Evolutionary conservation across 495 filamentous ascomycete genomes (phyloP).

Genomic region (Bacidia rubella): DNA sequence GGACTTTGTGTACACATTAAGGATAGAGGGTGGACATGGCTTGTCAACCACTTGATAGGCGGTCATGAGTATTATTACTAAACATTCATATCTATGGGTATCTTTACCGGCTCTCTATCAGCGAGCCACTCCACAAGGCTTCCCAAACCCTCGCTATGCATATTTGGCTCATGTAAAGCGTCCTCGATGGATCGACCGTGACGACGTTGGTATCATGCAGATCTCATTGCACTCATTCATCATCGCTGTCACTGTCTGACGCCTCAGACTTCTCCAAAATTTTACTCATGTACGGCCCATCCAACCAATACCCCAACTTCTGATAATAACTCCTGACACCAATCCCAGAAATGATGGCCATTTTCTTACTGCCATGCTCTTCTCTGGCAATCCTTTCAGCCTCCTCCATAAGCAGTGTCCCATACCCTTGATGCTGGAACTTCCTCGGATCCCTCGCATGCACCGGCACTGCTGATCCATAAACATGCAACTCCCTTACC

Average conservation of each 20-base stretch:
- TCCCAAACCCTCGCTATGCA: background rate
- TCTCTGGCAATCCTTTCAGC: slow-evolving; percentile 87
- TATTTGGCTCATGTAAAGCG: background rate
- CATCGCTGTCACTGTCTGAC: slow-evolving; percentile 31
- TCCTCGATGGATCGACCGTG: background rate
- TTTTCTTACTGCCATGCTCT: slow-evolving; percentile 86
- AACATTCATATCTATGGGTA: background rate
- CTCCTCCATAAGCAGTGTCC: slow-evolving; percentile 93
- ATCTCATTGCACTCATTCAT: slow-evolving; percentile 1
- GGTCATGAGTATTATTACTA: no score
- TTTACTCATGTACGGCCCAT: slow-evolving; percentile 87
- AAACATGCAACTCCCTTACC: slow-evolving; percentile 90
- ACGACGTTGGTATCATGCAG: background rate
- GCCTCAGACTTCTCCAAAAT: slow-evolving; percentile 28
- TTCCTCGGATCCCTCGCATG: slow-evolving; percentile 88
- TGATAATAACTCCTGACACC: slow-evolving; percentile 89
- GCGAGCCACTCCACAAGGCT: background rate
- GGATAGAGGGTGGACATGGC: background rate
- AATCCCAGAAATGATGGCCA: slow-evolving; percentile 89
- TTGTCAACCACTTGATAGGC: no score
- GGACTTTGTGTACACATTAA: background rate
- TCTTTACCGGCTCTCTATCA: background rate
- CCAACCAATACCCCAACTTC: slow-evolving; percentile 80
- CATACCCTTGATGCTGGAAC: slow-evolving; percentile 97
- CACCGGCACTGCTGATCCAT: slow-evolving; percentile 87